Evolutionary conservation across 805 yeast genomes (phyloP), one percentile per base, ranked within the genome.

Genomic region (Metahyphopichia silvanorum): DNA sequence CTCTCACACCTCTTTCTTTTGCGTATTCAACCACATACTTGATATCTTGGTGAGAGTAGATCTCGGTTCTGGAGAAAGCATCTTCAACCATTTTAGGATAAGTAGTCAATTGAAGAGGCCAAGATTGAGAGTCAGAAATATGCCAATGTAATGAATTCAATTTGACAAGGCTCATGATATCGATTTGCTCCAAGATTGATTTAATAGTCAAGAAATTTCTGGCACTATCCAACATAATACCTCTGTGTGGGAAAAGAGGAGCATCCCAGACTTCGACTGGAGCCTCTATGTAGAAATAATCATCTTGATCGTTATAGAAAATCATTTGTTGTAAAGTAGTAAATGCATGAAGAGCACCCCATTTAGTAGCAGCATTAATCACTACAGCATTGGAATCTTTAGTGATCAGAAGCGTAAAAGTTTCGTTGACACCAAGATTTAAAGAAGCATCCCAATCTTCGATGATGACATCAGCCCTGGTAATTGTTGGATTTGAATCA

Each of bases 261-360:
- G 35, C 45, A 40, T 66, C 72, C 30, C 29, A 28, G 33, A 66
- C 57, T 3, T 40, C 30, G 6, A 66, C 66, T 2, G 60, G 40
- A 22, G 42, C 50, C 43, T 65, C 72, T 23, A 67, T 47, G 22
- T 38, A 34, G 31, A 49, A 57, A 8, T 20, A 16, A 2, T 25
- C 30, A 6, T 41, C 26, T 5, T 38, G 37, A 10, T 49, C 43
- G 22, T 55, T 50, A 27, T 49, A 52, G n/a, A 61, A 37, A n/a
- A 66, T 42, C 19, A 67, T 31, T 41, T 67, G 72, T 34, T 65
- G 64, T 21, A 66, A 44, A 2, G 74, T 66, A 6, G 57, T 47
- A 23, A 67, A 53, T 0, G 63, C 70, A 39, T 64, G 59, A 27
- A 67, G 45, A 2, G 63, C 70, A 10, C 72, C 74, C 70, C 69